phyloP scores from a whole-genome alignment of 2,329 filamentous ascomycete species.

The Aspergillus amoenus region DNA sequence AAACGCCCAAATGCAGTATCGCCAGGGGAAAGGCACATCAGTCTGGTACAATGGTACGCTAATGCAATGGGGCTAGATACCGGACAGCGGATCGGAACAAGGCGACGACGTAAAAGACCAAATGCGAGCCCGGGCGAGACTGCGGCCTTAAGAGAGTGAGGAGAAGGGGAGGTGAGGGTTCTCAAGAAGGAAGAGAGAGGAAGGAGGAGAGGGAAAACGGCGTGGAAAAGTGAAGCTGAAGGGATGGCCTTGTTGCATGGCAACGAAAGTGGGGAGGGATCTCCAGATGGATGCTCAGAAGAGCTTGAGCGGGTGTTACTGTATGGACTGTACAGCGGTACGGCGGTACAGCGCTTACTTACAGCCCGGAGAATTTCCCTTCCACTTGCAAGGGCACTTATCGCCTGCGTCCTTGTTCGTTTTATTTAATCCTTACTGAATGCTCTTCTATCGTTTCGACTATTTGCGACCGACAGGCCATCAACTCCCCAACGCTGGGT shows the following conservation, averaged over 20 bases:
- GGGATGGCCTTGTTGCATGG: constrained; percentile 44
- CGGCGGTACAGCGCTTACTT: not conserved
- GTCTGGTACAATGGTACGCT: constrained; percentile 17
- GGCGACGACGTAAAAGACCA: not conserved
- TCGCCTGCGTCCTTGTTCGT: not conserved
- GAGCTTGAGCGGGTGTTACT: constrained; percentile 21
- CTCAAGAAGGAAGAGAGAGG: constrained; percentile 24
- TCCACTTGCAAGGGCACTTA: not conserved
- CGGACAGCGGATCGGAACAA: constrained; percentile 14
- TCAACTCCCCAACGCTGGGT: no score
- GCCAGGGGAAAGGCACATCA: constrained; percentile 11
- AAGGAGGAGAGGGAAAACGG: constrained; percentile 25
- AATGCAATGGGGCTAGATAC: constrained; percentile 22
- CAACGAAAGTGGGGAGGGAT: constrained; percentile 43
- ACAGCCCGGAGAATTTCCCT: not conserved
- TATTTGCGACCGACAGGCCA: not conserved
- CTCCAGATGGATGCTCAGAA: constrained; percentile 35
- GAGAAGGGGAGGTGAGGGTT: constrained; percentile 13
- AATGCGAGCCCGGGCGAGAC: not conserved
- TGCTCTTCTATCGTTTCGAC: not conserved
- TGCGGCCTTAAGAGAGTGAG: constrained; percentile 21
- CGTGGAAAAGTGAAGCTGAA: constrained; percentile 40
- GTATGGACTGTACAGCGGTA: not conserved
- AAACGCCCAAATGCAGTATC: constrained; percentile 7
- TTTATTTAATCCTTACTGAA: not conserved